Evolutionary conservation across 2,329 filamentous ascomycete species (phyloP).

Genomic region (Exophiala mesophila): DNA sequence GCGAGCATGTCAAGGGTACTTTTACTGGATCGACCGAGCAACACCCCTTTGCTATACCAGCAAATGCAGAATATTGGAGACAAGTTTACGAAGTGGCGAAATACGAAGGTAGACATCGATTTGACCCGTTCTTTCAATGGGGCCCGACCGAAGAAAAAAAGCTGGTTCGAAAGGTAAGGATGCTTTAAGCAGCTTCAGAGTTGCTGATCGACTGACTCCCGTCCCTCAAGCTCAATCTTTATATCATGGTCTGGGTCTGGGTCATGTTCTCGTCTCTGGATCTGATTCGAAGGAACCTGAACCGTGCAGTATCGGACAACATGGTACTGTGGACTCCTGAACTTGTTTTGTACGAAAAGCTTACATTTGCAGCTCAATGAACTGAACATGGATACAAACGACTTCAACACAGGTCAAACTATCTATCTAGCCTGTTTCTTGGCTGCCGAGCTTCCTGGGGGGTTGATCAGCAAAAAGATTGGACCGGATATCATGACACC

Average conservation of each 20-base stretch:
- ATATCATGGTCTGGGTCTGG: constrained; percentile 32
- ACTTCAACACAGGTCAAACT: constrained; percentile 51
- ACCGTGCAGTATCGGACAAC: constrained; percentile 50
- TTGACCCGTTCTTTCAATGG: constrained; percentile 32
- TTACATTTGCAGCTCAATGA: constrained; percentile 31
- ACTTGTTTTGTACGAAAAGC: not conserved
- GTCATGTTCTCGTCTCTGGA: constrained; percentile 55
- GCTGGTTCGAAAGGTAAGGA: constrained; percentile 19
- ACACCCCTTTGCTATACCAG: constrained; percentile 46
- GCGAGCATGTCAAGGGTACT: constrained; percentile 1
- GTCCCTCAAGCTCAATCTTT: constrained; percentile 24
- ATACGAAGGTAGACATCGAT: constrained; percentile 42
- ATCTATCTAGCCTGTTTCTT: constrained; percentile 53
- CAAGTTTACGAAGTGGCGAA: constrained; percentile 50
- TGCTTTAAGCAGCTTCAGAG: too few species aligned
- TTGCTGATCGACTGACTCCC: too few species aligned
- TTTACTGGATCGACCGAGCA: constrained; percentile 5
- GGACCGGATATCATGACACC: constrained; percentile 53
- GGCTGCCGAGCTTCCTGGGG: constrained; percentile 51
- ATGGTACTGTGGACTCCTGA: constrained; percentile 36
- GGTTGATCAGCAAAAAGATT: constrained; percentile 51
- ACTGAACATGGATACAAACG: constrained; percentile 36
- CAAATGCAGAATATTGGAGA: constrained; percentile 50
- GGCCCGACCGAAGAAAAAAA: constrained; percentile 20
- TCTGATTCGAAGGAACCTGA: constrained; percentile 49